Conservation (phyloP, 176 grass and related monocot genomes). For the Stipa capillata region DNA sequence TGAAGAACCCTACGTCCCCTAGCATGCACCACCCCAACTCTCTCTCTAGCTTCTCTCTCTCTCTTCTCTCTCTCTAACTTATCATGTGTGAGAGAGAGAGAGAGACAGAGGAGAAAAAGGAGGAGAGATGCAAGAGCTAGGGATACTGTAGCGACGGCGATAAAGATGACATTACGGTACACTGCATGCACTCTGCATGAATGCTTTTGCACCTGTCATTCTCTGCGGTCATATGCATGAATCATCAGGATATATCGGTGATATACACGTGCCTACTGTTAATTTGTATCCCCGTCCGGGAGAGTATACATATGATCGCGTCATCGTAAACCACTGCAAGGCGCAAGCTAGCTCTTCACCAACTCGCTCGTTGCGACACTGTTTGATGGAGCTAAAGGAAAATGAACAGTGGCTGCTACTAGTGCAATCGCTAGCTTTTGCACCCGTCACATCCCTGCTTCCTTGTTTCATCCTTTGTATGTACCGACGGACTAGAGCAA, state of each 20-base stretch:
- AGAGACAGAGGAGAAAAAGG: not conserved
- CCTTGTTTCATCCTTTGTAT: not conserved
- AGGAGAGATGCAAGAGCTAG: not conserved
- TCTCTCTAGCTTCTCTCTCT: not conserved
- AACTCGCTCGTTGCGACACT: not conserved
- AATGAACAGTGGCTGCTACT: not conserved
- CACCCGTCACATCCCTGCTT: conserved; percentile 15
- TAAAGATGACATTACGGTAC: conserved; percentile 27
- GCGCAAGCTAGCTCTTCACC: not conserved
- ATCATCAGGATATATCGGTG: conserved; percentile 4
- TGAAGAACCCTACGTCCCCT: conserved; percentile 31
- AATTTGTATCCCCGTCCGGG: not conserved
- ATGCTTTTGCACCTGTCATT: conserved; percentile 13
- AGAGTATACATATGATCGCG: not conserved
- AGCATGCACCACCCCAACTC: not conserved
- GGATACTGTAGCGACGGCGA: conserved; percentile 32
- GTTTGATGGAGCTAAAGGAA: not conserved
- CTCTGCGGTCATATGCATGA: not conserved
- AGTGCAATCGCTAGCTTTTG: not conserved
- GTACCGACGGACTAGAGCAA: not conserved
- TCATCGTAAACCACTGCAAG: not conserved
- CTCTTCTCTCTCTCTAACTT: not conserved
- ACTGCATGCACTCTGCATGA: not conserved
- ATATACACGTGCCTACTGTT: not conserved
- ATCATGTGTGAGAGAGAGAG: not conserved